Evolutionary conservation across 345 rosid species (phyloP), one percentile per base, ranked within the genome.

Genomic region (Eucalyptus pauciflora): DNA sequence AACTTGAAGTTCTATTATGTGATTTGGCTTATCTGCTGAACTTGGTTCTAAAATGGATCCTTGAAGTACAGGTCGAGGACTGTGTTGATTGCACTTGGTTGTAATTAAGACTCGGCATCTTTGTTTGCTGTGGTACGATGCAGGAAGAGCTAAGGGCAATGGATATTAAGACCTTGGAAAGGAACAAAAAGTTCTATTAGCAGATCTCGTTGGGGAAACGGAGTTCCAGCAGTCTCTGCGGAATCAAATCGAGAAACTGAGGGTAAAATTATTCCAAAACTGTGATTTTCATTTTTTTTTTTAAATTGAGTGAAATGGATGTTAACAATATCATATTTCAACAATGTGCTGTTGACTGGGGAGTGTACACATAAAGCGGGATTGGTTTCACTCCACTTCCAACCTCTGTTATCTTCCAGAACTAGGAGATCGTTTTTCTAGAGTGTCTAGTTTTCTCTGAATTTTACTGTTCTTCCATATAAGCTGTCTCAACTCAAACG

Each of bases 101-200:
- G 64, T 58, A 58, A 7, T 13, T 27, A 62, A 27, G 69, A 27
- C 33, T 62, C 69, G 5, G 33, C 69, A 62, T 27, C 69, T 12
- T 62, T 62, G 69, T 60, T 60, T 27, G 67, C 67, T 85, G 86
- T 13, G n/a, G 86, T 25, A n/a, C 29, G 31, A 45, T 91, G 90
- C 91, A 97, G 97, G 92, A 95, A 62, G 97, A 96, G 90, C 90
- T 95, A 64, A 67, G 93, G 93, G 94, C 89, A 45, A 88, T 95
- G 93, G 95, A 93, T 86, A 43, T 89, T 15, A 91, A 86, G 87
- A 90, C 93, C 37, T 94, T 95, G 80, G 95, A 95, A 90, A 95
- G 91, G 95, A 94, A 93, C 91, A 92, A 85, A 83, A 92, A 64
- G 92, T 94, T 43, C 93, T 95, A 51, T 89, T 91, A 80, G 92